Evolutionary conservation across 1,139 yeast genomes (phyloP).

Genomic region (Zygosaccharomyces sapae): DNA sequence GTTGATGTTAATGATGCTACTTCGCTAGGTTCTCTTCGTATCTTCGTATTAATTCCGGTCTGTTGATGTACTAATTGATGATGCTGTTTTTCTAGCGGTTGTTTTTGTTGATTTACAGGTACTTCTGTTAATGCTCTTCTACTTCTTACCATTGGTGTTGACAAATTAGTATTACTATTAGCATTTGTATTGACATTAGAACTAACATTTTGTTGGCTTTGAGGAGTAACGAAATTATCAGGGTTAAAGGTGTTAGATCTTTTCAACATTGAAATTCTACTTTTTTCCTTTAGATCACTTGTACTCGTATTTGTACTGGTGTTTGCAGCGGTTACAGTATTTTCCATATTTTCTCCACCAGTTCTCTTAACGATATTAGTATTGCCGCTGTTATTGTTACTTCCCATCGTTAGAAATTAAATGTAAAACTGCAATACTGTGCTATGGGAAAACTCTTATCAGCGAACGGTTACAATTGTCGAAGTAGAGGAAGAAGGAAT

Average conservation of each 20-base stretch:
- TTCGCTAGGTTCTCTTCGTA: conserved; percentile 22
- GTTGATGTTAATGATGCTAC: conserved; percentile 5
- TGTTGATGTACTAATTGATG: background rate
- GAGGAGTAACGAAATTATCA: background rate
- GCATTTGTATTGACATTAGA: conserved; percentile 1
- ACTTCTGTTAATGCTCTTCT: conserved; percentile 18
- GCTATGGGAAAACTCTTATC: background rate
- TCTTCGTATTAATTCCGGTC: conserved; percentile 10
- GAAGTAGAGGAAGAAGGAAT: background rate
- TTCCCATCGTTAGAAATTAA: conserved; percentile 9
- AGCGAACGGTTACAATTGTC: background rate
- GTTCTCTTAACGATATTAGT: conserved; percentile 4
- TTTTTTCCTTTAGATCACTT: conserved; percentile 3
- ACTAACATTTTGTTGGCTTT: conserved; percentile 2
- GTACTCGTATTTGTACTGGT: background rate
- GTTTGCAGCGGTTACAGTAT: background rate
- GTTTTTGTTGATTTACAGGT: conserved; percentile 13
- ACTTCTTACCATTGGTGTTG: conserved; percentile 10
- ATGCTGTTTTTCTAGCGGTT: conserved; percentile 4
- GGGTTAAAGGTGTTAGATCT: conserved; percentile 6
- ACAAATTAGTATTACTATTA: background rate
- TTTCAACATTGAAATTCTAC: conserved; percentile 8
- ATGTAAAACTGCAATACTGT: background rate
- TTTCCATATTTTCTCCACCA: background rate
- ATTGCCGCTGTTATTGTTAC: conserved; percentile 7